Evolutionary conservation across 75 land plant genomes (phyloP), one percentile per base, ranked within the genome.

Genomic region (Larix kaempferi): DNA sequence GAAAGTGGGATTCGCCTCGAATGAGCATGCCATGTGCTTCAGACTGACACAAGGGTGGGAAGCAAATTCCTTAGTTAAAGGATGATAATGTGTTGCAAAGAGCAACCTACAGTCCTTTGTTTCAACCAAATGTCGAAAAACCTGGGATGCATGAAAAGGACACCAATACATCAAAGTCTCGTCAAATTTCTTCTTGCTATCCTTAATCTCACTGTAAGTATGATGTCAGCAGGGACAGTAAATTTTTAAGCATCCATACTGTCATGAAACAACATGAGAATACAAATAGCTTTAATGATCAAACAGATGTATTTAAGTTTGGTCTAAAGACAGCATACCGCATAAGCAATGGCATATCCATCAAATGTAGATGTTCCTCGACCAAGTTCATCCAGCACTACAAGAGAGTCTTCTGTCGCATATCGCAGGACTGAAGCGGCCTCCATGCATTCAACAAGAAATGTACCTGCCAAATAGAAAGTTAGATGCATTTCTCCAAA

Each of bases 271-370:
- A 69, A 44, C 7, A 17, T 41, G 3, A 41, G 8, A 37, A 17
- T 6, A 65, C 39, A 29, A 35, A 33, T 4, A 65, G 41, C 41
- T 19, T 33, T 35, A 6, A 29, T 37, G 26, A 6, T 39, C 49
- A 72, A 78, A 22, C 12, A 71, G 54, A 78, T 6, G 66, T 26
- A 27, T 3, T 16, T 29, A 22, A 19, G 37, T 35, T 12, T n/a
- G 26, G 49, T 37, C n/a, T 17, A 1, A 49, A 67, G 64, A 17
- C 57, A 74, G 44, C 89, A 86, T 77, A 95, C 99, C 56, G 99
- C 96, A 84, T 93, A 96, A 29, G 99, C 99, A 81, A 96, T 96
- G 44, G 99, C 99, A 86, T 93, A 93, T 35, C 96, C 96, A 87
- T 96, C 96, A 82, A 93, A 90, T 21, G 92, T 90, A 41, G 91